Conservation (phyloP, 257 asterid genomes). For the Forsythia suspensa region DNA sequence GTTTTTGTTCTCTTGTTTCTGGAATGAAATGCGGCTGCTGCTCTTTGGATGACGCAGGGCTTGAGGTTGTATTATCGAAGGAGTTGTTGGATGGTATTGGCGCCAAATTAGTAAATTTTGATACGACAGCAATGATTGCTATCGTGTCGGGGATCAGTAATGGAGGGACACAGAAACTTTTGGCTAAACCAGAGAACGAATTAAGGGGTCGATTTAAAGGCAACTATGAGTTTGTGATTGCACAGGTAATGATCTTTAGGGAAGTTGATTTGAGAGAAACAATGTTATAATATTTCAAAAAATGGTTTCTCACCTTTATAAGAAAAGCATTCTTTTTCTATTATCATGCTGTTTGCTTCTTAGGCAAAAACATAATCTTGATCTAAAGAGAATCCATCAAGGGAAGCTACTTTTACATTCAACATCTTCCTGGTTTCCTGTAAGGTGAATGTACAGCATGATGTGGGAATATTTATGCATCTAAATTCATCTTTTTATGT, state of each 20-base stretch:
- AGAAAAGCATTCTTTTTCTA: neutral
- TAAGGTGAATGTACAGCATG: neutral
- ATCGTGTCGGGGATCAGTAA: constrained; percentile 89
- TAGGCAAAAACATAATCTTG: neutral
- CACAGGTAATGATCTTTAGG: constrained; percentile 50
- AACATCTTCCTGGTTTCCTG: neutral
- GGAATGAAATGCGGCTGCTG: constrained; percentile 64
- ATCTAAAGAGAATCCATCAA: constrained; percentile 1
- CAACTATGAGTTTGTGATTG: constrained; percentile 76
- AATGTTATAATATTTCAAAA: neutral
- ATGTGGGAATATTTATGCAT: constrained; percentile 2
- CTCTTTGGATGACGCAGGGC: constrained; percentile 30
- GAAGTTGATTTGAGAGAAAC: neutral
- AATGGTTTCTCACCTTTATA: neutral
- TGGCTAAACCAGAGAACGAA: constrained; percentile 66
- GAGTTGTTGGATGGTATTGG: constrained; percentile 24
- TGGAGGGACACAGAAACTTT: constrained; percentile 50
- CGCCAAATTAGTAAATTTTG: constrained; percentile 70
- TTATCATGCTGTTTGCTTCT: neutral
- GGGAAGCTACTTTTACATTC: constrained; percentile 1
- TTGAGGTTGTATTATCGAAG: constrained; percentile 24
- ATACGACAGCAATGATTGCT: constrained; percentile 88
- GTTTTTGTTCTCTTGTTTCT: constrained; percentile 52
- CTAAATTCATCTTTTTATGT: neutral
- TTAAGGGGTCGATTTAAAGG: constrained; percentile 76